These are phyloP conservation scores for Fusarium decemcellulare DNA, from an alignment of 2,329 filamentous ascomycete species.

Conservation along the genomic window DNA sequence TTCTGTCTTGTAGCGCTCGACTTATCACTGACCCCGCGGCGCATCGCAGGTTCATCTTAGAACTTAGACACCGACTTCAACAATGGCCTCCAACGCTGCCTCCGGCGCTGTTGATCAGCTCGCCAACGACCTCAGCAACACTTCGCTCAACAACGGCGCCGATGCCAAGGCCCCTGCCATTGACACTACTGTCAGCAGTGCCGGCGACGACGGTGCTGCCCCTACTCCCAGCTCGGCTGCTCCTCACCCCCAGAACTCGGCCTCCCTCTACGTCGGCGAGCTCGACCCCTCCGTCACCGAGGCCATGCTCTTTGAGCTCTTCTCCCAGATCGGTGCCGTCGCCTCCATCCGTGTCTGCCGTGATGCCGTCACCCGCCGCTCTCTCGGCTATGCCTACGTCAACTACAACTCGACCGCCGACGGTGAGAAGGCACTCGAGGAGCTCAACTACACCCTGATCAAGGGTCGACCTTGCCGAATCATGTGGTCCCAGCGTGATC, in stretches of 20 bases:
- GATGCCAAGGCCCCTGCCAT: slow-evolving; percentile 77
- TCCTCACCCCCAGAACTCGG: slow-evolving; percentile 89
- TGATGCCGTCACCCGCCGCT: slow-evolving; percentile 98
- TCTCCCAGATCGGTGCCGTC: slow-evolving; percentile 98
- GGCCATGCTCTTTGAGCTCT: slow-evolving; percentile 99
- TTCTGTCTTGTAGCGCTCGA: slow-evolving; percentile 29
- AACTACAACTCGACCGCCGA: slow-evolving; percentile 99
- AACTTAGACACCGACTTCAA: slow-evolving; percentile 46
- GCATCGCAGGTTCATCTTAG: slow-evolving; percentile 36
- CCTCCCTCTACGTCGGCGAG: slow-evolving; percentile 98
- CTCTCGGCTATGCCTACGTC: slow-evolving; percentile 98
- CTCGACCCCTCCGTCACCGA: slow-evolving; percentile 98
- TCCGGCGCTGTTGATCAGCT: slow-evolving; percentile 82
- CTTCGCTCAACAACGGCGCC: slow-evolving; percentile 77
- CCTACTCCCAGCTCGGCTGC: slow-evolving; percentile 82
- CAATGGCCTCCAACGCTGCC: slow-evolving; percentile 73
- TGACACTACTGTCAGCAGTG: slow-evolving; percentile 78
- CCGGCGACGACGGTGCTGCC: slow-evolving; percentile 72
- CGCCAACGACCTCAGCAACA: slow-evolving; percentile 81
- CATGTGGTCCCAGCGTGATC: slow-evolving; percentile 99
- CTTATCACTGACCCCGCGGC: slow-evolving; percentile 31
- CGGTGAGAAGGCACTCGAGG: slow-evolving; percentile 98
- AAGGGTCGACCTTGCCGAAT: slow-evolving; percentile 99
- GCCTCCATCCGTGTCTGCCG: slow-evolving; percentile 99
- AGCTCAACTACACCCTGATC: slow-evolving; percentile 99